Conservation (phyloP, 345 rosid species). For the Acer negundo region DNA sequence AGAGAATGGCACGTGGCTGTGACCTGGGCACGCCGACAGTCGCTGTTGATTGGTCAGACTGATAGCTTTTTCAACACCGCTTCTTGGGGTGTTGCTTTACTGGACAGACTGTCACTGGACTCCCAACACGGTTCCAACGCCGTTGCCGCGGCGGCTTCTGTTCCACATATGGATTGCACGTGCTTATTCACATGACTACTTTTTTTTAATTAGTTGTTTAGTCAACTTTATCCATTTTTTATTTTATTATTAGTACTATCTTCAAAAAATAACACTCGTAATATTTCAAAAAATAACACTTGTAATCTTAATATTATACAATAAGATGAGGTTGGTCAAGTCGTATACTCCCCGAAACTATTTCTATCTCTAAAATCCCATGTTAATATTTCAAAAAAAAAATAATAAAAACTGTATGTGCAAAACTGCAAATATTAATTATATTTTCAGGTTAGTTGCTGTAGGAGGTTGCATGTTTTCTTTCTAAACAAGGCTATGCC, state of each 20-base stretch:
- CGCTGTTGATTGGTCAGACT: conserved; percentile 22
- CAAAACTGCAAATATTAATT: neutral
- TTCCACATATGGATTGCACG: conserved; percentile 1
- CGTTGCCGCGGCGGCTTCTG: conserved; percentile 4
- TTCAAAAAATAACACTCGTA: too few relatives aligned
- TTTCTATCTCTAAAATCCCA: too few relatives aligned
- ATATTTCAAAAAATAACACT: too few relatives aligned
- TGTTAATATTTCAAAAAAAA: neutral
- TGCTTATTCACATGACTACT: neutral
- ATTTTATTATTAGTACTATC: too few relatives aligned
- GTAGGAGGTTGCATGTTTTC: neutral
- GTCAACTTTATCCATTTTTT: too few relatives aligned
- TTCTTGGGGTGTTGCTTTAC: neutral
- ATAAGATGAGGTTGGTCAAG: too few relatives aligned
- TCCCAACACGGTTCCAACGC: conserved; percentile 29
- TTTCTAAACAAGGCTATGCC: neutral
- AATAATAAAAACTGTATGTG: neutral
- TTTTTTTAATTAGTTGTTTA: too few relatives aligned
- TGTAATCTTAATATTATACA: too few relatives aligned
- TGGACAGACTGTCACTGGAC: conserved; percentile 7
- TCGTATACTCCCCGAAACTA: too few relatives aligned
- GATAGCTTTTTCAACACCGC: neutral
- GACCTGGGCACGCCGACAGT: conserved; percentile 27
- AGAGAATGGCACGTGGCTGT: conserved; percentile 20
- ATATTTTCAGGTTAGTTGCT: neutral